Conservation (phyloP, 1,139 yeast genomes). For the Magnusiomyces magnusii region DNA sequence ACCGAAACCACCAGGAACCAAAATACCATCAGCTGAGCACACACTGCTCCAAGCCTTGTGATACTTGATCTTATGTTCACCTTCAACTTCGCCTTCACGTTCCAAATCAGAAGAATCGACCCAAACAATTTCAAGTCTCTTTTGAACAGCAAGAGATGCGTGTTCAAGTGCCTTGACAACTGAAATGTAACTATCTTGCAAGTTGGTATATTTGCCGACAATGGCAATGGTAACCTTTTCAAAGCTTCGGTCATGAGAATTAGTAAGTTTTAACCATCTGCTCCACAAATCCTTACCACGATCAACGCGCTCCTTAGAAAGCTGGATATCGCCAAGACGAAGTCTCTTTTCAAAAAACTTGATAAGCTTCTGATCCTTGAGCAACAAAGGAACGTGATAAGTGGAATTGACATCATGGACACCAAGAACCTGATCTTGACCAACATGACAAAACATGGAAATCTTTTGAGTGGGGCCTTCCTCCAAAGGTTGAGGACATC, state of each 20-base stretch:
- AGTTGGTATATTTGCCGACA: slow-evolving; percentile 94
- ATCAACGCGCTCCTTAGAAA: slow-evolving; percentile 47
- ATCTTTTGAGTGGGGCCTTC: slow-evolving; percentile 83
- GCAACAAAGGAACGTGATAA: slow-evolving; percentile 89
- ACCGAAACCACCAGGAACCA: slow-evolving; percentile 99
- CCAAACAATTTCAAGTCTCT: slow-evolving; percentile 86
- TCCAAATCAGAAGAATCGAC: slow-evolving; percentile 92
- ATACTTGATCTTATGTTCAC: slow-evolving; percentile 53
- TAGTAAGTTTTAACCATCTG: slow-evolving; percentile 76
- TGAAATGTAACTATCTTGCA: slow-evolving; percentile 91
- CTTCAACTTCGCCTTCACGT: slow-evolving; percentile 45
- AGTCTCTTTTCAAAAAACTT: slow-evolving; percentile 66
- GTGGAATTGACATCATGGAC: slow-evolving; percentile 97
- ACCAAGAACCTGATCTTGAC: slow-evolving; percentile 93
- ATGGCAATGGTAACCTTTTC: slow-evolving; percentile 90
- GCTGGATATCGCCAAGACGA: slow-evolving; percentile 44
- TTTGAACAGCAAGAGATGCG: slow-evolving; percentile 81
- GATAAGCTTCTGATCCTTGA: slow-evolving; percentile 81
- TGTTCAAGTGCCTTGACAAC: slow-evolving; percentile 95
- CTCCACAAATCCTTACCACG: slow-evolving; percentile 63
- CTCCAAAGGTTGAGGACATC: slow-evolving; percentile 83
- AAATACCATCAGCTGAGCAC: slow-evolving; percentile 92
- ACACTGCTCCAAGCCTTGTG: slow-evolving; percentile 95
- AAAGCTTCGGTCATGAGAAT: slow-evolving; percentile 68
- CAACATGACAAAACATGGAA: slow-evolving; percentile 99